Evolutionary conservation across 2,329 filamentous ascomycete genomes (phyloP).

Genomic region (Neofusicoccum umdonicola): DNA sequence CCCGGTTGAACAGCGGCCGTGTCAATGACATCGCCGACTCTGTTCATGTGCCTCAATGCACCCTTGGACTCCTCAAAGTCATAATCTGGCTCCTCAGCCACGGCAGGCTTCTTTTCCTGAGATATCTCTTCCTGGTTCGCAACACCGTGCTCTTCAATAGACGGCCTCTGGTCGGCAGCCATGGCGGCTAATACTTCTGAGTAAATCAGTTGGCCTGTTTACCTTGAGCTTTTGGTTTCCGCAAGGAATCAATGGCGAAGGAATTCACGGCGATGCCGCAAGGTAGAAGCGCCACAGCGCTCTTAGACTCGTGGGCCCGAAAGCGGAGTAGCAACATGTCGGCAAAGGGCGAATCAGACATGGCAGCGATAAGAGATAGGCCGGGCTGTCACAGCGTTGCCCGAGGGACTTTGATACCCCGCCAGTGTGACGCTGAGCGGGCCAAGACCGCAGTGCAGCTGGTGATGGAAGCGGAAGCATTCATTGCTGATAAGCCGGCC

Average conservation of each 20-base stretch:
- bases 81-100: not conserved
- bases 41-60: not conserved
- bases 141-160: not conserved
- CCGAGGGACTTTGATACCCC: not conserved
- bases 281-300: not conserved
- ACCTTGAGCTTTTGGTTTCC: not conserved
- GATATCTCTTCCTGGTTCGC: not conserved
- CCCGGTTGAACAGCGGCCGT: slow-evolving; percentile 9
- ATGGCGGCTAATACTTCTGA: not conserved
- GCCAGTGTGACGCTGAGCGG: not conserved
- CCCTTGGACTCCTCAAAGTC: not conserved
- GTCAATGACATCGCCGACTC: not conserved
- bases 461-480: not conserved
- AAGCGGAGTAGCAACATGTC: not conserved
- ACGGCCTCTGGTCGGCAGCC: not conserved
- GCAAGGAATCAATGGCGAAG: not conserved
- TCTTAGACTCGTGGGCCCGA: not conserved
- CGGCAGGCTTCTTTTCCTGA: not conserved
- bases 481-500: not conserved
- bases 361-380: not conserved
- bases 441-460: not conserved
- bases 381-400: not conserved
- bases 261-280: not conserved
- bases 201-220: not conserved
- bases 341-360: not conserved